Evolutionary conservation across 805 yeast genomes (phyloP), one percentile per base, ranked within the genome.

Genomic region (Saturnispora bothae): DNA sequence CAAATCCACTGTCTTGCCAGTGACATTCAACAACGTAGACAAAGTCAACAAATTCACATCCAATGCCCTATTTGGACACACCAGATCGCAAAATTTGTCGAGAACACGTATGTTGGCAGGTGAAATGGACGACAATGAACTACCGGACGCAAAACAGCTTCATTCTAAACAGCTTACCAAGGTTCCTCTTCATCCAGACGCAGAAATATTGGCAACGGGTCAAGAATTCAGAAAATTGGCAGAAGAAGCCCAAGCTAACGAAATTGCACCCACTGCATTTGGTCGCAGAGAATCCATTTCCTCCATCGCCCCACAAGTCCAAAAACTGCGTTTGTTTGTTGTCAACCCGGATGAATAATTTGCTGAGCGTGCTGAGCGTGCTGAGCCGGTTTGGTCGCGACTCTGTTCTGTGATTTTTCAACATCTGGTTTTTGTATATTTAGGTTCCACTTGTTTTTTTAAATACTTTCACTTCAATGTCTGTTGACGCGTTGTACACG

Each of bases 51-150:
- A 31, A n/a, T 14, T 27, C 12, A 16, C 16, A 14, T 37, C 40
- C 19, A 26, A 22, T 20, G 17, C 31, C n/a, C 33, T 37, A 7
- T 37, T 37, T 20, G 23, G 40, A 14, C 35, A 13, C 5, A 8
- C 73, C 41, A 68, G 74, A 38, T 82, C 81, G 19, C n/a, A n/a
- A n/a, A n/a, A n/a, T n/a, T n/a, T n/a, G n/a, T n/a, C n/a, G n/a
- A 66, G 84, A 33, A 65, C 80, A 45, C 66, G 92, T 34, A 64
- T 81, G 57, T 62, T 82, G 43, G 89, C 88, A 2, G 71, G 80
- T 18, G 92, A 81, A 53, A 77, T 81, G 27, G 88, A 78, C 44
- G 84, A 79, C 39, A 72, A 65, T 25, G 83, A 75, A 41, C 41
- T 56, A 21, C 62, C 62, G 1, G 60, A 57, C 41, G 58, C 62